Conservation (phyloP, 1,284 basidiomycete species). For the Cryptococcus sp. region DNA sequence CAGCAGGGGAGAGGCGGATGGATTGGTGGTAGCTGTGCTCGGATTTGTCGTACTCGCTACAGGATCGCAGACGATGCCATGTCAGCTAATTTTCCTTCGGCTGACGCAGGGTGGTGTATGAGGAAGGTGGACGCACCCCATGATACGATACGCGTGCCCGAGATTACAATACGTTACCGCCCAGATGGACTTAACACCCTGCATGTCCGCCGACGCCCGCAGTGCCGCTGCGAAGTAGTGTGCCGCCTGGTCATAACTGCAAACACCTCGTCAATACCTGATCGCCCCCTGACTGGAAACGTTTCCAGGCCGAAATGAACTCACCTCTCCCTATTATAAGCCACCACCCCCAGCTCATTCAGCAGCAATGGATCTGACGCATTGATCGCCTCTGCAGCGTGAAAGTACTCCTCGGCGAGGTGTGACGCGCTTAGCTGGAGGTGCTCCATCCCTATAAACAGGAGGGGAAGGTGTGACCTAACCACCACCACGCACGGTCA, state of each 20-base stretch:
- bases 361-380: slow-evolving; percentile 80
- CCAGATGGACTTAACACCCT: slow-evolving; percentile 80
- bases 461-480: slow-evolving; percentile 85
- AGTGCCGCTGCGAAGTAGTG: slow-evolving; percentile 69
- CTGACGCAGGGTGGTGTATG: too few species aligned
- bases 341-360: slow-evolving; percentile 91
- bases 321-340: slow-evolving; percentile 78
- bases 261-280: slow-evolving; percentile 1
- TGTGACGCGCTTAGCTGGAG: slow-evolving; percentile 79
- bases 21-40: slow-evolving; percentile 68
- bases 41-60: slow-evolving; percentile 67
- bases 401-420: slow-evolving; percentile 82
- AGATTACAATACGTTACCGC: slow-evolving; percentile 83
- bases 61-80: neutral
- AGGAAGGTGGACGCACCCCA: slow-evolving; percentile 56
- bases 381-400: slow-evolving; percentile 74
- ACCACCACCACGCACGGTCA: neutral
- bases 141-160: slow-evolving; percentile 77
- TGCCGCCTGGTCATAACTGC: slow-evolving; percentile 62
- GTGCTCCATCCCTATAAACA: slow-evolving; percentile 98
- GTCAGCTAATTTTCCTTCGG: neutral
- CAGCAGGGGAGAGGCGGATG: slow-evolving; percentile 73
- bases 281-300: neutral
- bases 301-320: slow-evolving; percentile 39
- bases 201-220: slow-evolving; percentile 70